Conservation (phyloP, 148 eudicot genomes). For the Tetragonia tetragonoides region DNA sequence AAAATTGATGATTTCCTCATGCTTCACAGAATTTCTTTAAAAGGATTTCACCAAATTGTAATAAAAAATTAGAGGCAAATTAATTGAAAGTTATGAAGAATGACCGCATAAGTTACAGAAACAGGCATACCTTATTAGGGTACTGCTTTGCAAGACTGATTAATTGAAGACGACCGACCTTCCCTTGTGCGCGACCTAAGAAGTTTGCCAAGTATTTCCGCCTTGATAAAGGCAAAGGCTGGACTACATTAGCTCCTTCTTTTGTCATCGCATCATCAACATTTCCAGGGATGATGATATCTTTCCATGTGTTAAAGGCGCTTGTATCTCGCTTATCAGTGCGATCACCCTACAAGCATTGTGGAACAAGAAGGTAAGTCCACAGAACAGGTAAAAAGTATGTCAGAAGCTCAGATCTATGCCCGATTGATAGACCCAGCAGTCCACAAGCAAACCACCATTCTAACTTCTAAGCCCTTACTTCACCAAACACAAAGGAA, state of each 20-base stretch:
- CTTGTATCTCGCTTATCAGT: constrained; percentile 90
- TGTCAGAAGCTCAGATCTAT: background rate
- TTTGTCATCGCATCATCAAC: constrained; percentile 88
- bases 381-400: background rate
- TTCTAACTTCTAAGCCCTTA: too few species aligned
- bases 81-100: background rate
- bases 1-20: background rate
- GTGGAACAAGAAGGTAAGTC: background rate
- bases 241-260: constrained; percentile 47
- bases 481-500: too few species aligned
- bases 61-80: background rate
- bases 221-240: constrained; percentile 74
- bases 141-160: constrained; percentile 75
- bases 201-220: constrained; percentile 84
- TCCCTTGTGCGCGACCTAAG: constrained; percentile 87
- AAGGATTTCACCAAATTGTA: background rate
- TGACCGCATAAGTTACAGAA: background rate
- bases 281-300: constrained; percentile 91
- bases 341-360: constrained; percentile 76
- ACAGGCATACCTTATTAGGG: constrained; percentile 64
- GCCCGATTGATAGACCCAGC: background rate
- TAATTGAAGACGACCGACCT: constrained; percentile 72
- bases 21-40: background rate
- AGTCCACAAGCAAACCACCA: background rate
- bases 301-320: constrained; percentile 95